Evolutionary conservation across 2,329 filamentous ascomycete species (phyloP), one percentile per base, ranked within the genome.

Genomic region (Taxawa tesnikishii): DNA sequence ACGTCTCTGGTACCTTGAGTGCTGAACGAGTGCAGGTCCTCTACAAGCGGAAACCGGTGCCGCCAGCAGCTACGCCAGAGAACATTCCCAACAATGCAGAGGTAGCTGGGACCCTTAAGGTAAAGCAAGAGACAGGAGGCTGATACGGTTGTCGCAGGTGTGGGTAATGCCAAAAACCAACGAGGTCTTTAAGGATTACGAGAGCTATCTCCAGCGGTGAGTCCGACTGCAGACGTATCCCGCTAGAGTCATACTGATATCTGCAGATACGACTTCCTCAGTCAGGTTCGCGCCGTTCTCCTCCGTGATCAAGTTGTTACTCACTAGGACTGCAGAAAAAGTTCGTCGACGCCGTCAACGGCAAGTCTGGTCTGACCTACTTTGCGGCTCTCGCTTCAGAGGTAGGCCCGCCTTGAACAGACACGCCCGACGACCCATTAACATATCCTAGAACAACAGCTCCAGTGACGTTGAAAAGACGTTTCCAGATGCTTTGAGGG

Each of bases 331-430:
- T 13, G 23, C 46, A 88, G 77, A 83, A 77, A 50, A 76, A 80
- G 34, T 98, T 96, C 56, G 94, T 92, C 39, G 94, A 92, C 58
- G 83, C 93, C 53, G 92, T 96, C 43, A 94, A 85, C 9, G 90
- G 90, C 33, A 88, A 93, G 55, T 92, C 85, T 17, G 80, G 80
- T 32, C 66, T 94, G 43, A 88, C 75, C 3, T 98, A 92, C 57
- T 94, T 94, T 50, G 84, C 94, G 44, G 90, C 90, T 15, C 70
- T 88, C 17, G 47, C 49, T 21, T 54, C 50, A 12, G 53, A 56
- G 50, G 53, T 55, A 43, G 28, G 46, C 31, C 23, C 28, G 30
- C 39, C 32, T 37, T 30, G 35, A 29, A 37, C 41, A 31, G 8
- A 28, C 14, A 15, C 32, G 10, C 11, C 8, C 8, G n/a, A 8